Percentiles rank a stretch among this genome's conserved stretches.
Conservation (phyloP, 345 rosid species). For the Psidium guajava region DNA sequence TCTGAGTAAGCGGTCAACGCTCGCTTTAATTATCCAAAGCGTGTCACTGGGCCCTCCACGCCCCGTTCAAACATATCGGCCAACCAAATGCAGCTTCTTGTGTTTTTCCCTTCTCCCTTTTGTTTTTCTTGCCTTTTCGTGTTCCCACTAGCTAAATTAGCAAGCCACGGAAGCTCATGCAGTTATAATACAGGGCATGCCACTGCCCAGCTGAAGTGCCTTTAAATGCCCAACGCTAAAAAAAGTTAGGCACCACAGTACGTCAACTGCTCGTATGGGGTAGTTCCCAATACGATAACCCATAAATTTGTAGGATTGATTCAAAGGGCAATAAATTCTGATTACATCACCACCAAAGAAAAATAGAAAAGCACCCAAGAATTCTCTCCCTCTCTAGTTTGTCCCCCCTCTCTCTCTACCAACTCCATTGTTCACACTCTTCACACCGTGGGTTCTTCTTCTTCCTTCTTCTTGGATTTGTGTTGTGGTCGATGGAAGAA, state of each 20-base stretch:
- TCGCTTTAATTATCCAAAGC: background rate
- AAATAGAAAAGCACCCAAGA: background rate
- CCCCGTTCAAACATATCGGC: background rate
- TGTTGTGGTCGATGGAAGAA: slow-evolving; percentile 20
- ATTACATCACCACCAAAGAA: background rate
- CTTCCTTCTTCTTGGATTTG: background rate
- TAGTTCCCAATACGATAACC: background rate
- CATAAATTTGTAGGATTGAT: background rate
- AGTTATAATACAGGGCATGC: background rate
- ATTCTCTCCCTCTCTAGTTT: background rate
- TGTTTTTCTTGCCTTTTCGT: background rate
- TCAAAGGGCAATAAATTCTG: background rate
- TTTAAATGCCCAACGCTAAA: background rate
- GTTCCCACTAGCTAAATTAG: background rate
- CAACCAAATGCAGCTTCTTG: background rate
- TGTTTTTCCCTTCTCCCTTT: no score
- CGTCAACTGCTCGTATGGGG: background rate
- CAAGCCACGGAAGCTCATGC: background rate
- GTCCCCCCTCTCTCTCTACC: background rate
- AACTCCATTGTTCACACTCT: background rate
- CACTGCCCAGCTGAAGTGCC: background rate
- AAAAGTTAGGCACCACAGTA: background rate
- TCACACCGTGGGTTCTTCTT: background rate
- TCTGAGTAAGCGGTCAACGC: background rate
- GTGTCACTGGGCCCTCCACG: background rate